phyloP scores from a whole-genome alignment of 2,329 filamentous ascomycete species.

The Monosporascus sp. region DNA sequence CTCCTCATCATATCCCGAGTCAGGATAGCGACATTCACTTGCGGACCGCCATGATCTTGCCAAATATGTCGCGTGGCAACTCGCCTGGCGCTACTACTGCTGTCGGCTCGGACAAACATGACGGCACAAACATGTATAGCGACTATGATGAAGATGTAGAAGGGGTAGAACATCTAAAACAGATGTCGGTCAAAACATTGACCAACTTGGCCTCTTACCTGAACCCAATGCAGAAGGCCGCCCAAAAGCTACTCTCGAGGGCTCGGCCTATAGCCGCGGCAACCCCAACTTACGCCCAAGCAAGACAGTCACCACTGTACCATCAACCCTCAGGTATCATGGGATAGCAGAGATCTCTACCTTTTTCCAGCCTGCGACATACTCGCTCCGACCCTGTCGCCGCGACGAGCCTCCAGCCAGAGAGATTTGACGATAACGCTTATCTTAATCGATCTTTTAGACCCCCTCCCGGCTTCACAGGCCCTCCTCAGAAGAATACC shows the following conservation, averaged over 20 bases:
- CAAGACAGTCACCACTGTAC: conserved; percentile 5
- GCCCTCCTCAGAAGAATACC: background rate
- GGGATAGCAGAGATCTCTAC: conserved; percentile 1
- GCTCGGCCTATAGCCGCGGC: conserved; percentile 13
- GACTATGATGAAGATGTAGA: conserved; percentile 23
- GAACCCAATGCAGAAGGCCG: conserved; percentile 48
- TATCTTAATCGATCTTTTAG: background rate
- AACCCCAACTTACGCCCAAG: conserved; percentile 9
- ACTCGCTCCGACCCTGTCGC: conserved; percentile 7
- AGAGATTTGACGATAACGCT: conserved; percentile 11
- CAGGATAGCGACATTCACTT: conserved; percentile 1
- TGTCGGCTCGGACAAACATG: conserved; percentile 3
- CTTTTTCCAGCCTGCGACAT: background rate
- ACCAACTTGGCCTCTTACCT: conserved; percentile 50
- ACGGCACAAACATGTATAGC: conserved; percentile 4
- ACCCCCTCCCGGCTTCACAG: conserved; percentile 1
- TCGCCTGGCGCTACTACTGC: conserved; percentile 10
- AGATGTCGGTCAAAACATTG: conserved; percentile 40
- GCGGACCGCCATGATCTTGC: background rate
- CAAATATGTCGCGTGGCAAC: conserved; percentile 21
- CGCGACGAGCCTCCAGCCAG: conserved; percentile 10
- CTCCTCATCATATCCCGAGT: background rate
- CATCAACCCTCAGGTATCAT: conserved; percentile 10
- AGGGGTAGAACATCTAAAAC: conserved; percentile 26
- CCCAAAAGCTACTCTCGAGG: conserved; percentile 39